phyloP scores from a whole-genome alignment of 352 stramenopile genomes.

The Phytopythium delawarense region DNA sequence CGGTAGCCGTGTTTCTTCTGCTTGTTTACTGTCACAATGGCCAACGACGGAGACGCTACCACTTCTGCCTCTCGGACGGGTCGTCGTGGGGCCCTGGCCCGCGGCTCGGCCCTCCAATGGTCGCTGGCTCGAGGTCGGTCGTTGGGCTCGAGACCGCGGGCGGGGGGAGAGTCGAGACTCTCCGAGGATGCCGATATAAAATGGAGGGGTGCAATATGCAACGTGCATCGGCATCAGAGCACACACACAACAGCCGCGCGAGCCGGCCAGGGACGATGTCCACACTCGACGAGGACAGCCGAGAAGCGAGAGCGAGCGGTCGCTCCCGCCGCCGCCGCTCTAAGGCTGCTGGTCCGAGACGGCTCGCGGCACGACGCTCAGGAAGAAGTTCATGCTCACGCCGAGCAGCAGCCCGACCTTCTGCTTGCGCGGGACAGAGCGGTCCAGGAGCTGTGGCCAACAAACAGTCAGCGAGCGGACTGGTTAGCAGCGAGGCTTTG shows the following conservation, averaged over 20 bases:
- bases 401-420: constrained; percentile 82
- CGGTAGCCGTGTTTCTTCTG: not conserved
- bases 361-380: constrained; percentile 81
- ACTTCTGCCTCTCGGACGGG: not conserved
- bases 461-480: not conserved
- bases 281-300: not conserved
- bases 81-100: not conserved
- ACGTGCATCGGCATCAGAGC: constrained; percentile 2
- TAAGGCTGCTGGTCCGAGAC: constrained; percentile 57
- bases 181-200: not conserved
- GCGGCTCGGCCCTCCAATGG: not conserved
- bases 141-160: not conserved
- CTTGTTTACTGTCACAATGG: constrained; percentile 3
- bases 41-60: not conserved
- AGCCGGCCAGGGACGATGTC: not conserved
- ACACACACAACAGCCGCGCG: constrained; percentile 3
- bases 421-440: constrained; percentile 82
- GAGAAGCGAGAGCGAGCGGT: not conserved
- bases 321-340: constrained; percentile 3
- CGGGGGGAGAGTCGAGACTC: not conserved
- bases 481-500: not conserved
- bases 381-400: constrained; percentile 88
- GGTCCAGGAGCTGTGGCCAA: constrained; percentile 61
- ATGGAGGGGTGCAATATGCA: constrained; percentile 5
- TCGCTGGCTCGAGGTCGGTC: not conserved